phyloP scores from a whole-genome alignment of 257 asterid species.

The Dorcoceras hygrometricum region DNA sequence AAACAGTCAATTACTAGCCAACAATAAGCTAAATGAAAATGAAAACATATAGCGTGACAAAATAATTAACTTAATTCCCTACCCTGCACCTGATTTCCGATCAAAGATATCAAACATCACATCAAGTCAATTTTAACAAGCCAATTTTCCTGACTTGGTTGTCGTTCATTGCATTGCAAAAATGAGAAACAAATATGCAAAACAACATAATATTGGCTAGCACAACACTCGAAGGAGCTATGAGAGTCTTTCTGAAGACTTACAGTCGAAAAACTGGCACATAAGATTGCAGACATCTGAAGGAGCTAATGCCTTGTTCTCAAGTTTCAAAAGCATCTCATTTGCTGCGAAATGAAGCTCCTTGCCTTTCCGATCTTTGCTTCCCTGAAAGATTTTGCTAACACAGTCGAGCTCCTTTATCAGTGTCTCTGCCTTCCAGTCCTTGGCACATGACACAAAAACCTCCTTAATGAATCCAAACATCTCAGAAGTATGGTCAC shows the following conservation, averaged over 20 bases:
- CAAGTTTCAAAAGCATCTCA: slow-evolving; percentile 59
- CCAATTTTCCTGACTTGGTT: neutral
- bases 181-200: slow-evolving; percentile 4
- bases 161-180: slow-evolving; percentile 14
- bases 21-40: too few relatives aligned
- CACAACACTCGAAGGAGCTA: slow-evolving; percentile 16
- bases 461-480: slow-evolving; percentile 91
- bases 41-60: neutral
- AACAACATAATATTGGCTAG: slow-evolving; percentile 15
- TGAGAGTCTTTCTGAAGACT: slow-evolving; percentile 36
- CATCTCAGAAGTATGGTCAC: slow-evolving; percentile 84
- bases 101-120: neutral
- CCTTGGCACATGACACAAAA: slow-evolving; percentile 62
- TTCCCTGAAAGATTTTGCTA: slow-evolving; percentile 52
- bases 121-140: slow-evolving; percentile 5
- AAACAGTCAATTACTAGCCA: too few relatives aligned
- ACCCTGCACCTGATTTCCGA: neutral
- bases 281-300: slow-evolving; percentile 62
- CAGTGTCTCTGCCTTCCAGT: slow-evolving; percentile 62
- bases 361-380: slow-evolving; percentile 83
- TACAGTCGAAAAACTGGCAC: slow-evolving; percentile 75
- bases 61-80: neutral
- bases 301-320: slow-evolving; percentile 59
- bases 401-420: slow-evolving; percentile 83
- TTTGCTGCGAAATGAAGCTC: slow-evolving; percentile 64